A percentile compares a stretch with the other conserved stretches of the same genome.
Evolutionary conservation across 2,329 filamentous ascomycete genomes (phyloP).

Genomic region (Cladophialophora yegresii): DNA sequence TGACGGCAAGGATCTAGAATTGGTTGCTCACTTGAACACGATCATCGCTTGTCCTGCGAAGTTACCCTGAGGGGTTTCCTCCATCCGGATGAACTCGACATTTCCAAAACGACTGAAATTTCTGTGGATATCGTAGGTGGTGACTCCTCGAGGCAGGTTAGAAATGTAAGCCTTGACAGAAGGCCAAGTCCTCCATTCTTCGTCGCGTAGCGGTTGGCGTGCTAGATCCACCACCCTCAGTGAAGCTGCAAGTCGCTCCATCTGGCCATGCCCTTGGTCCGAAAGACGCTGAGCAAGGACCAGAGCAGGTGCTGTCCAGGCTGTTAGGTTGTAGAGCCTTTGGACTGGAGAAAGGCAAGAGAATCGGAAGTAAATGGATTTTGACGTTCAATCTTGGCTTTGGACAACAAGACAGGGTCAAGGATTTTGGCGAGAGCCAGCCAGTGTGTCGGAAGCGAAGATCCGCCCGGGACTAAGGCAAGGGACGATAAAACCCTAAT

Average conservation of each 20-base stretch:
- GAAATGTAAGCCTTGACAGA: conserved; percentile 44
- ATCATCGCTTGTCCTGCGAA: conserved; percentile 51
- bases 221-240: background rate
- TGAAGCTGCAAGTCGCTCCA: background rate
- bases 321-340: background rate
- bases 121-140: conserved; percentile 51
- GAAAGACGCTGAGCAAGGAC: background rate
- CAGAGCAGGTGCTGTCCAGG: no score
- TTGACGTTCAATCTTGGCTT: background rate
- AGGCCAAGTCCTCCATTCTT: conserved; percentile 45
- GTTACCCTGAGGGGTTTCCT: conserved; percentile 47
- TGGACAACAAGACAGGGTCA: background rate
- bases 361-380: background rate
- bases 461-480: background rate
- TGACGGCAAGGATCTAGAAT: conserved; percentile 51
- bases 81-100: conserved; percentile 61
- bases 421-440: background rate
- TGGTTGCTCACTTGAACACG: conserved; percentile 52
- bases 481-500: background rate
- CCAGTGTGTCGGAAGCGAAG: background rate
- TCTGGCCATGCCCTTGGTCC: background rate
- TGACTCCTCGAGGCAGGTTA: conserved; percentile 42
- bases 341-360: background rate
- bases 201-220: background rate
- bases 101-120: conserved; percentile 57